Percentiles rank a stretch among this genome's conserved stretches.
phyloP scores from a whole-genome alignment of 208 protist species.

The Trypanosoma boissoni region DNA sequence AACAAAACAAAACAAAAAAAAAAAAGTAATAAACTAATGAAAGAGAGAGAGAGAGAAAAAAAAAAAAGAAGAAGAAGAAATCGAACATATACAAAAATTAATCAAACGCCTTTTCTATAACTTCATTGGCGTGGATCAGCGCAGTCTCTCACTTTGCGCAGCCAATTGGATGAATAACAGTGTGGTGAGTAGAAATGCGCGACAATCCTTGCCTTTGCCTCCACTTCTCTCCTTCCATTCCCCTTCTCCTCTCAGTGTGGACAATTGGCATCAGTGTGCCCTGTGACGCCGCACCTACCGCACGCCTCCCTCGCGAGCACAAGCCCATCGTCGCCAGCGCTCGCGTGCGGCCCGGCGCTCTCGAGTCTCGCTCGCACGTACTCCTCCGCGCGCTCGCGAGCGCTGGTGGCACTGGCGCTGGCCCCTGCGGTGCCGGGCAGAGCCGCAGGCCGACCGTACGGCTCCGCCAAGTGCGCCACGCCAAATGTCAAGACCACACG shows the following conservation, averaged over 20 bases:
- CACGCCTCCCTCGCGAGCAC: slow-evolving; percentile 35
- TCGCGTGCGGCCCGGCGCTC: slow-evolving; percentile 3
- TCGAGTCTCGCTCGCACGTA: slow-evolving; percentile 13
- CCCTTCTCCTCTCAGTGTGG: slow-evolving; percentile 24
- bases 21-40: background rate
- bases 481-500: slow-evolving; percentile 66
- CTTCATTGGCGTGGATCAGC: no score
- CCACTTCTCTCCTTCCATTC: no score
- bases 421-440: background rate
- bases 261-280: slow-evolving; percentile 45
- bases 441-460: slow-evolving; percentile 12
- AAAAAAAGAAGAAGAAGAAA: no score
- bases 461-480: slow-evolving; percentile 32
- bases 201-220: no score
- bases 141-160: no score
- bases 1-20: slow-evolving; percentile 14
- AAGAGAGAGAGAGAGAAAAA: background rate
- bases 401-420: slow-evolving; percentile 12
- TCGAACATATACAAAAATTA: no score
- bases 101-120: no score
- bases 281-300: slow-evolving; percentile 52
- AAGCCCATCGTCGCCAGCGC: slow-evolving; percentile 24
- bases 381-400: slow-evolving; percentile 30
- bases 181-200: no score
- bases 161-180: no score